Evolutionary conservation across 495 filamentous ascomycete species (phyloP).

Genomic region (Chlorociboria aeruginascens): DNA sequence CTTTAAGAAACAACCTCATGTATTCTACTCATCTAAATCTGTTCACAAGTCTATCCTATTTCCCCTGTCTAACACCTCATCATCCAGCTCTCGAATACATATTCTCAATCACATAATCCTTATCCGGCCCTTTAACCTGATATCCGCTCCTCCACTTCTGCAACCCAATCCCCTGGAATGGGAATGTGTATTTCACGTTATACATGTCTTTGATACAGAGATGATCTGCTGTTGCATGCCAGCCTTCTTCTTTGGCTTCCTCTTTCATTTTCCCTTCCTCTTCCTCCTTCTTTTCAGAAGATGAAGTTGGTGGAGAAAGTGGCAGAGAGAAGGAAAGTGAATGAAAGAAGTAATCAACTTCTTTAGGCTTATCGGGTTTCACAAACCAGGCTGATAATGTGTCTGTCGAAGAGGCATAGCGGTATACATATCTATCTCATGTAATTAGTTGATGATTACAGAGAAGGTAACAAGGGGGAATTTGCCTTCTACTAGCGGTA

Average conservation of each 20-base stretch:
- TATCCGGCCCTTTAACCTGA: conserved; percentile 51
- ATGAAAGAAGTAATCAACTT: conserved; percentile 58
- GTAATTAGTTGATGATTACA: conserved; percentile 13
- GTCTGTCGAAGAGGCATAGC: conserved; percentile 42
- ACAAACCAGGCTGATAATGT: conserved; percentile 56
- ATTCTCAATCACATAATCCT: conserved; percentile 50
- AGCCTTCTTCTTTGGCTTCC: conserved; percentile 13
- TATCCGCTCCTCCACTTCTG: conserved; percentile 44
- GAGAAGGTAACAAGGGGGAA: conserved; percentile 15
- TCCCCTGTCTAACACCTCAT: not conserved
- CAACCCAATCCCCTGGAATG: conserved; percentile 41
- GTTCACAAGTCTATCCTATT: not conserved
- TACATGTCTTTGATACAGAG: conserved; percentile 51
- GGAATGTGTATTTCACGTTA: conserved; percentile 46
- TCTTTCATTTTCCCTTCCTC: conserved; percentile 12
- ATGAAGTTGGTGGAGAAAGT: not conserved
- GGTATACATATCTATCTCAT: conserved; percentile 36
- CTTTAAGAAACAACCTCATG: no score
- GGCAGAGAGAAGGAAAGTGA: conserved; percentile 26
- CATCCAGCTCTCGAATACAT: conserved; percentile 23
- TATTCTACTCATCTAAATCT: not conserved
- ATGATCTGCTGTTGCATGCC: conserved; percentile 47
- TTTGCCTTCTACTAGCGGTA: conserved; percentile 36
- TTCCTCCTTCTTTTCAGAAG: not conserved
- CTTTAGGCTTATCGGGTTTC: conserved; percentile 35